Percentiles rank a stretch among this genome's conserved stretches.
These are phyloP conservation scores for Aureobasidium pullulans DNA, from an alignment of 2,329 filamentous ascomycete genomes.

Conservation along the genomic window DNA sequence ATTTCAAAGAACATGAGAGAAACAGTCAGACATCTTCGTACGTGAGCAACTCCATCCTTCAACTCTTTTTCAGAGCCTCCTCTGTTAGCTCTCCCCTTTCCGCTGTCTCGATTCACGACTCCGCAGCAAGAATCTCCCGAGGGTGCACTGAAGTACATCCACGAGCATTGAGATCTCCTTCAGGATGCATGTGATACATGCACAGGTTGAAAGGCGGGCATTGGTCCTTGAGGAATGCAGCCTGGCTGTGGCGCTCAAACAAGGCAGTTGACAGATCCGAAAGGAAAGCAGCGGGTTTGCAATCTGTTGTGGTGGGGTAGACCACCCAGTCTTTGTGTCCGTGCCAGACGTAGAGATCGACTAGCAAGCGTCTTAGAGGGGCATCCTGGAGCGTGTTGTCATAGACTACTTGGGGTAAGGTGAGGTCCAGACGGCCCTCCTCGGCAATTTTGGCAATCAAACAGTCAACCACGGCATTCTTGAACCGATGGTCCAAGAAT, in stretches of 20 bases:
- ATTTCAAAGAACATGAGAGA: no score
- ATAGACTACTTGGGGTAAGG: conserved; percentile 15
- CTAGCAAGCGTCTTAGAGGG: conserved; percentile 15
- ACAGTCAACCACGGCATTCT: conserved; percentile 20
- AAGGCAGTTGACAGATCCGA: background rate
- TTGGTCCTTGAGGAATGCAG: background rate
- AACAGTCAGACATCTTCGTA: no score
- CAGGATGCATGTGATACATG: background rate
- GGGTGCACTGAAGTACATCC: background rate
- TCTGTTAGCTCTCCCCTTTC: no score
- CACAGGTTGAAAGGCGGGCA: background rate
- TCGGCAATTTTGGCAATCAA: conserved; percentile 15
- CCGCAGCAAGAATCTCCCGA: background rate
- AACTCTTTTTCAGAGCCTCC: no score
- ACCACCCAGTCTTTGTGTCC: background rate
- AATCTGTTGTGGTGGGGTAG: background rate
- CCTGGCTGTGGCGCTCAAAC: background rate
- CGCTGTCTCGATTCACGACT: no score
- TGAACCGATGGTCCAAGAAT: conserved; percentile 21
- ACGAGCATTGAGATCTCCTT: background rate
- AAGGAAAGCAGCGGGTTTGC: background rate
- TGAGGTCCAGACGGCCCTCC: background rate
- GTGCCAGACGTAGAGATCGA: conserved; percentile 16
- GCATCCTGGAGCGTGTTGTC: conserved; percentile 6
- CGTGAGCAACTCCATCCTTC: no score